phyloP scores from a whole-genome alignment of 805 yeast species.

The Candida orba region DNA sequence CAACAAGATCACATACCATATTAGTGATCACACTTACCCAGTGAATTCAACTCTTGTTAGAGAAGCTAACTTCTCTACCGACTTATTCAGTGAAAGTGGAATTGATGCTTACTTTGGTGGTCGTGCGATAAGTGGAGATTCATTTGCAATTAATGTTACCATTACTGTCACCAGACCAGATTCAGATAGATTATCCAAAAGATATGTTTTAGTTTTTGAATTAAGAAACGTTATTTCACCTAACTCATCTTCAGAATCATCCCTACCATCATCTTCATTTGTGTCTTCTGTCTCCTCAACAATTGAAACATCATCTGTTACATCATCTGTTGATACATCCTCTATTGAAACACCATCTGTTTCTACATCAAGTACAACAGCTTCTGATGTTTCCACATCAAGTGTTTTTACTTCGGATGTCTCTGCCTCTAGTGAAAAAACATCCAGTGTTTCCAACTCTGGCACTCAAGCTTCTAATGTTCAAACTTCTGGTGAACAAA shows the following conservation, averaged over 20 bases:
- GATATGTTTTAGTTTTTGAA: conserved; percentile 2
- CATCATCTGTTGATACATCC: not conserved
- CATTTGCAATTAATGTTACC: conserved; percentile 2
- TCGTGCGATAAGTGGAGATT: conserved; percentile 1
- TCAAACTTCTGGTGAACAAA: not conserved
- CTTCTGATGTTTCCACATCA: not conserved
- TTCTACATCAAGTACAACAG: not conserved
- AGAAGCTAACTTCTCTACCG: not conserved
- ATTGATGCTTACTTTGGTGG: conserved; percentile 4
- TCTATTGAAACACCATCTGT: not conserved
- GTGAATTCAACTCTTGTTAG: conserved; percentile 4
- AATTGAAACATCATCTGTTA: not conserved
- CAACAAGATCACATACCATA: not conserved
- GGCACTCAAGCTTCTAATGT: not conserved
- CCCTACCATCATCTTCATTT: not conserved
- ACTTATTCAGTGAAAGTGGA: conserved; percentile 2
- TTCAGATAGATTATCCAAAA: not conserved
- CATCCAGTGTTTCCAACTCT: not conserved
- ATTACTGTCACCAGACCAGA: conserved; percentile 3
- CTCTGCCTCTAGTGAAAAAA: not conserved
- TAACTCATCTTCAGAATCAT: not conserved
- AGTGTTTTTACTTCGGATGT: not conserved
- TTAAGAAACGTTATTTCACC: conserved; percentile 5
- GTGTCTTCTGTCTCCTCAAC: not conserved
- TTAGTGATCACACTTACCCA: conserved; percentile 1